phyloP scores from a whole-genome alignment of 768 basidiomycete genomes.

The Russula ochroleuca region DNA sequence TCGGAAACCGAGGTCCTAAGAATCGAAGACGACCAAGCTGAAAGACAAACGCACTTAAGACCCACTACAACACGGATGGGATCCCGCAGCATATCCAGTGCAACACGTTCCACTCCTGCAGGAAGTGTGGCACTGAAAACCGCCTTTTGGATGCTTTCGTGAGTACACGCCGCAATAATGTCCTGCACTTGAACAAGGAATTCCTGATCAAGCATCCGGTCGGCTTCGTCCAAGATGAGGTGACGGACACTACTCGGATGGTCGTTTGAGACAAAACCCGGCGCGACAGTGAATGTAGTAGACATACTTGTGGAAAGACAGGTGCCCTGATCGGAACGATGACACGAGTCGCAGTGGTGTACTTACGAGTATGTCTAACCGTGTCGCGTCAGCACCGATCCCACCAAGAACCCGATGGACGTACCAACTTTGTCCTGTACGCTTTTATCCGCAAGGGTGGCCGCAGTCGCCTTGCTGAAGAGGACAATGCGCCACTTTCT shows the following conservation, averaged over 20 bases:
- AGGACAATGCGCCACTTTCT: slow-evolving; percentile 79
- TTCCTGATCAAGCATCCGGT: slow-evolving; percentile 83
- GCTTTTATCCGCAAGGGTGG: slow-evolving; percentile 65
- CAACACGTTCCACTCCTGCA: slow-evolving; percentile 78
- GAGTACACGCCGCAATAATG: slow-evolving; percentile 72
- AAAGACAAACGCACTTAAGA: slow-evolving; percentile 65
- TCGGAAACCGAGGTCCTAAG: slow-evolving; percentile 6
- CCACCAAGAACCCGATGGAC: slow-evolving; percentile 31
- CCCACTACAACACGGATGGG: slow-evolving; percentile 95
- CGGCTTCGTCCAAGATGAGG: slow-evolving; percentile 86
- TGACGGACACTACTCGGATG: slow-evolving; percentile 63
- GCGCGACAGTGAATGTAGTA: neutral
- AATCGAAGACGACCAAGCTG: neutral
- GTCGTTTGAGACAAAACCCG: slow-evolving; percentile 17
- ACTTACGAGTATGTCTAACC: slow-evolving; percentile 82
- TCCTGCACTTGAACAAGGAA: slow-evolving; percentile 88
- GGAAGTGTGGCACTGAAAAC: slow-evolving; percentile 96
- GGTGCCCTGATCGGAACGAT: slow-evolving; percentile 60
- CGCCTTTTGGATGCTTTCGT: slow-evolving; percentile 70
- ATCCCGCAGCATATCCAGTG: slow-evolving; percentile 77
- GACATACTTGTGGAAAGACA: slow-evolving; percentile 71
- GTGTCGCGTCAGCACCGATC: slow-evolving; percentile 10
- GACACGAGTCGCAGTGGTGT: slow-evolving; percentile 88
- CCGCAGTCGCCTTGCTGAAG: slow-evolving; percentile 88
- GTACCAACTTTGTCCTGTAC: slow-evolving; percentile 73